Percentiles rank a stretch among this genome's conserved stretches.
Conservation (phyloP, 2,329 filamentous ascomycete species). For the Penicillium expansum region DNA sequence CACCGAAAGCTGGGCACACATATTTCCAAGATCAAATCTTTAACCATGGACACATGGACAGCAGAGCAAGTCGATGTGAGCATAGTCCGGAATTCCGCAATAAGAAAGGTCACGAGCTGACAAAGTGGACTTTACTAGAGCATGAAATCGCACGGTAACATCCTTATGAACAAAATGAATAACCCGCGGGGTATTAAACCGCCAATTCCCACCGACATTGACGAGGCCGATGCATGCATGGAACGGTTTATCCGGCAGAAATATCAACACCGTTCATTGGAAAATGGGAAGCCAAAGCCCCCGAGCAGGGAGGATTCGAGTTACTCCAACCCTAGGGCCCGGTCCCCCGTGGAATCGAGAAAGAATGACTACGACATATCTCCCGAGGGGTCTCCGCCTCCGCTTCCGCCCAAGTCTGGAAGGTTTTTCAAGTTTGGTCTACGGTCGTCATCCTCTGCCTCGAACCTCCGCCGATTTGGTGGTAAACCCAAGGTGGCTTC, state of each 20-base stretch:
- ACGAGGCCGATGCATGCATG: slow-evolving; percentile 92
- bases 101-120: slow-evolving; percentile 67
- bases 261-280: slow-evolving; percentile 68
- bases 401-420: slow-evolving; percentile 59
- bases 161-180: slow-evolving; percentile 79
- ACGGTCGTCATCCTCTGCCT: slow-evolving; percentile 68
- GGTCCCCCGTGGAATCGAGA: slow-evolving; percentile 8
- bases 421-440: slow-evolving; percentile 63
- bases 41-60: slow-evolving; percentile 98
- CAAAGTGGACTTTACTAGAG: slow-evolving; percentile 61
- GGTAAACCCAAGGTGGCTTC: slow-evolving; percentile 52
- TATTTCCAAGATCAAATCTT: slow-evolving; percentile 96
- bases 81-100: slow-evolving; percentile 12
- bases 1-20: slow-evolving; percentile 97
- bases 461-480: slow-evolving; percentile 58
- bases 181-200: slow-evolving; percentile 82
- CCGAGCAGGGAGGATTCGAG: slow-evolving; percentile 55
- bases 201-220: slow-evolving; percentile 80
- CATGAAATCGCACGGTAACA: slow-evolving; percentile 91
- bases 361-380: slow-evolving; percentile 23
- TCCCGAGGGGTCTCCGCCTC: slow-evolving; percentile 55
- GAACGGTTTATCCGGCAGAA: slow-evolving; percentile 94
- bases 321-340: slow-evolving; percentile 42
- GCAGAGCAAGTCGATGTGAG: slow-evolving; percentile 92
- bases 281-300: slow-evolving; percentile 45